phyloP scores from a whole-genome alignment of 306 rosid genomes.

The Amphicarpaea edgeworthii region DNA sequence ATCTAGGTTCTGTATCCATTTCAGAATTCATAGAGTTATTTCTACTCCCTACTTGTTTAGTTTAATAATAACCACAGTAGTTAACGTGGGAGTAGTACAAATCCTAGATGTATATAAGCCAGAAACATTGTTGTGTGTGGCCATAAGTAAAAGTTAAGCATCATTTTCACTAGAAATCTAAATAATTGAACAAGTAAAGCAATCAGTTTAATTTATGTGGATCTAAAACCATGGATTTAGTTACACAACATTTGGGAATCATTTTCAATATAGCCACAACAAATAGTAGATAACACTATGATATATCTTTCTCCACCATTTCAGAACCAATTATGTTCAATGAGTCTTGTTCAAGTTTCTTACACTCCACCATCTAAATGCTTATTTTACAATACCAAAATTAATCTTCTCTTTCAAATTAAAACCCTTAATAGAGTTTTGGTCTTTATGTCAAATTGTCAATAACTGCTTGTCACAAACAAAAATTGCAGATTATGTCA shows the following conservation, averaged over 20 bases:
- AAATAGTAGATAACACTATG: conserved; percentile 12
- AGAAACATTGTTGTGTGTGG: conserved; percentile 14
- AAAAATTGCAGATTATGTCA: conserved; percentile 38
- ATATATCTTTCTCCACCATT: conserved; percentile 29
- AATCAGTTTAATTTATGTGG: not conserved
- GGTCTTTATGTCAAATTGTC: conserved; percentile 1
- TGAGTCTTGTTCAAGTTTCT: conserved; percentile 25
- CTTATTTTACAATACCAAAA: conserved; percentile 19
- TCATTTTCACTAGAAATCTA: conserved; percentile 22
- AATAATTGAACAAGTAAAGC: conserved; percentile 24
- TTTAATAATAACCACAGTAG: not conserved
- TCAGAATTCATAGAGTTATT: conserved; percentile 9
- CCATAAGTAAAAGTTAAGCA: conserved; percentile 18
- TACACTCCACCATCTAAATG: conserved; percentile 31
- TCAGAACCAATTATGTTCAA: conserved; percentile 30
- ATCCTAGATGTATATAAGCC: not conserved
- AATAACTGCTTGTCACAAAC: conserved; percentile 25
- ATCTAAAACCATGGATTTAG: conserved; percentile 6
- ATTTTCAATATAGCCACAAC: conserved; percentile 10
- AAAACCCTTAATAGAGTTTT: conserved; percentile 17
- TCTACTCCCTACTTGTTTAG: not conserved
- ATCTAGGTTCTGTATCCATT: conserved; percentile 23
- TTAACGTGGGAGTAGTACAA: too few species aligned
- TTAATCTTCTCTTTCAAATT: conserved; percentile 29
- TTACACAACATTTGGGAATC: not conserved